Evolutionary conservation across 495 filamentous ascomycete genomes (phyloP).

Genomic region (Hyaloscypha hepaticicola): DNA sequence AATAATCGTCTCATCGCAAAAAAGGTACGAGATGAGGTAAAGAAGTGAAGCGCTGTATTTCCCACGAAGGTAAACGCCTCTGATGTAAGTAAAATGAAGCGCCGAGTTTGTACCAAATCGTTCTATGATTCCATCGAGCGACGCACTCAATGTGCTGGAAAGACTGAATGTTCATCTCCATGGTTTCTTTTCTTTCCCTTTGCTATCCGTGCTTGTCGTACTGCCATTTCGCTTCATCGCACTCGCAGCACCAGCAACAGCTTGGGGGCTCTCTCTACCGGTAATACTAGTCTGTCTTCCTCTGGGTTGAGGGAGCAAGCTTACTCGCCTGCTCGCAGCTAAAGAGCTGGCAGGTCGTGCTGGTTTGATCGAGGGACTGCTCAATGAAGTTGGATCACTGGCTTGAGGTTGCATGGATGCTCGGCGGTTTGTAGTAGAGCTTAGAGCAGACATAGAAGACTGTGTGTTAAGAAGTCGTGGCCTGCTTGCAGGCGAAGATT

Average conservation of each 20-base stretch:
- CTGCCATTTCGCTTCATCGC: constrained; percentile 27
- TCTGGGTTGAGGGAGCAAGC: constrained; percentile 50
- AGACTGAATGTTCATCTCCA: constrained; percentile 19
- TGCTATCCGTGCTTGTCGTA: constrained; percentile 22
- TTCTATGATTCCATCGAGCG: neutral
- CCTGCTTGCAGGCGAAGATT: constrained; percentile 31
- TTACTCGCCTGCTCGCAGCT: constrained; percentile 44
- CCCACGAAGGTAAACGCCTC: constrained; percentile 6
- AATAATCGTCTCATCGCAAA: constrained; percentile 4
- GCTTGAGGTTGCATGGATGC: constrained; percentile 42
- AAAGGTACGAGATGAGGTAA: neutral
- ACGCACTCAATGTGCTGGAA: constrained; percentile 1
- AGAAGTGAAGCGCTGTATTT: constrained; percentile 9
- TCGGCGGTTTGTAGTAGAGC: constrained; percentile 38
- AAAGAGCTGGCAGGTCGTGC: constrained; percentile 49
- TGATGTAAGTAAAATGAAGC: constrained; percentile 1
- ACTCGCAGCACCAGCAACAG: constrained; percentile 28
- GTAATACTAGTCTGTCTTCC: constrained; percentile 28
- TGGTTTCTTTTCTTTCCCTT: constrained; percentile 25
- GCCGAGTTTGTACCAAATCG: neutral
- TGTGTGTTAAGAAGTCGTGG: constrained; percentile 32
- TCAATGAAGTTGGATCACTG: constrained; percentile 28
- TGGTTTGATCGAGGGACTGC: constrained; percentile 30
- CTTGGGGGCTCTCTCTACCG: constrained; percentile 32
- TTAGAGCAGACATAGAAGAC: constrained; percentile 38